phyloP scores from a whole-genome alignment of 2,329 filamentous ascomycete species.

The Apiospora sp. region DNA sequence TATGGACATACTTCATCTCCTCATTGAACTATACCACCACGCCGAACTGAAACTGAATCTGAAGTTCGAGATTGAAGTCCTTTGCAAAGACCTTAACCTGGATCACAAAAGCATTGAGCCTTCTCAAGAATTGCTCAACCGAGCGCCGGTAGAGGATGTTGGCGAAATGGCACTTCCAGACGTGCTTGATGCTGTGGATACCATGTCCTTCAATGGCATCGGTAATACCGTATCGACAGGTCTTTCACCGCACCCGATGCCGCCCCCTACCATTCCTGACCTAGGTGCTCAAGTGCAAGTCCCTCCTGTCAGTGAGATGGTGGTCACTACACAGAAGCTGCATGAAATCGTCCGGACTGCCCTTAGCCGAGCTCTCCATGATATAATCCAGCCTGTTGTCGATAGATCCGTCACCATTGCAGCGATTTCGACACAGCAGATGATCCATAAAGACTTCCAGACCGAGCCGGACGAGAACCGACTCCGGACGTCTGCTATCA shows the following conservation, averaged over 20 bases:
- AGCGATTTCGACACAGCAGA: constrained; percentile 93
- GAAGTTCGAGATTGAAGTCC: constrained; percentile 97
- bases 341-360: constrained; percentile 84
- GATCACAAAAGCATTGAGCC: constrained; percentile 93
- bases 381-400: constrained; percentile 97
- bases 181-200: constrained; percentile 82
- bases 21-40: constrained; percentile 93
- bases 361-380: constrained; percentile 87
- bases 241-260: constrained; percentile 79
- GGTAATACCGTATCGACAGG: constrained; percentile 73
- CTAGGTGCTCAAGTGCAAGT: constrained; percentile 81
- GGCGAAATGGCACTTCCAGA: constrained; percentile 69
- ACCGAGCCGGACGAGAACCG: constrained; percentile 91
- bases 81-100: constrained; percentile 91
- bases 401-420: constrained; percentile 98
- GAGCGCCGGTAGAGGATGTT: constrained; percentile 69
- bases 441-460: constrained; percentile 95
- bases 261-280: constrained; percentile 79
- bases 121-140: constrained; percentile 83
- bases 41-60: constrained; percentile 94
- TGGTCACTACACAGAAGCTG: constrained; percentile 73
- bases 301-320: constrained; percentile 81
- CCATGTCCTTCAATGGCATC: constrained; percentile 78
- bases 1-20: constrained; percentile 91
- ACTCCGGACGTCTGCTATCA: constrained; percentile 85